Evolutionary conservation across 306 rosid species (phyloP).

Genomic region (Delonix regia): DNA sequence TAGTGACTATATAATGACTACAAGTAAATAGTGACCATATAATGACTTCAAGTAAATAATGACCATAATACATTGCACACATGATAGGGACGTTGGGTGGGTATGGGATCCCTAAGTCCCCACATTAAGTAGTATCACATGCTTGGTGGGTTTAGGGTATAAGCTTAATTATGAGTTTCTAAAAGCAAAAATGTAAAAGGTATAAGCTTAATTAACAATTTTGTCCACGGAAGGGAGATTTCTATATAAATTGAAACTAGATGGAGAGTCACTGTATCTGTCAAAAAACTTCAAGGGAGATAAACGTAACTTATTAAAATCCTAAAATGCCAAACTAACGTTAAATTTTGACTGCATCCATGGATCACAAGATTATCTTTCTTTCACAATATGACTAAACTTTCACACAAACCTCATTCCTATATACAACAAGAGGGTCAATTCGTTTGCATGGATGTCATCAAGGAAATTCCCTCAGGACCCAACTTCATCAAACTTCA

Average conservation of each 20-base stretch:
- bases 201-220: neutral
- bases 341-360: conserved; percentile 6
- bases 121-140: too few species aligned
- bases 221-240: neutral
- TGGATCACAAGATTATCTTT: neutral
- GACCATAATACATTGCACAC: neutral
- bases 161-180: neutral
- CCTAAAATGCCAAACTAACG: neutral
- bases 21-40: conserved; percentile 13
- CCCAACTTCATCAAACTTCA: neutral
- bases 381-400: neutral
- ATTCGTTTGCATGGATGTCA: neutral
- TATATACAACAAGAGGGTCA: neutral
- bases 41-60: conserved; percentile 7
- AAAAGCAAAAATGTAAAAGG: neutral
- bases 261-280: neutral
- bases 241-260: neutral
- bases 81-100: too few species aligned
- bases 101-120: too few species aligned
- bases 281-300: neutral
- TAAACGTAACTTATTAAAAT: neutral
- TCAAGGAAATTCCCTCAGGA: neutral
- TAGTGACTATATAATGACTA: too few species aligned
- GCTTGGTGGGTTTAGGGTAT: too few species aligned
- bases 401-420: neutral